A percentile compares a stretch with the other conserved stretches of the same genome.
phyloP scores from a whole-genome alignment of 2,329 filamentous ascomycete genomes.

The Colletotrichum falcatum region DNA sequence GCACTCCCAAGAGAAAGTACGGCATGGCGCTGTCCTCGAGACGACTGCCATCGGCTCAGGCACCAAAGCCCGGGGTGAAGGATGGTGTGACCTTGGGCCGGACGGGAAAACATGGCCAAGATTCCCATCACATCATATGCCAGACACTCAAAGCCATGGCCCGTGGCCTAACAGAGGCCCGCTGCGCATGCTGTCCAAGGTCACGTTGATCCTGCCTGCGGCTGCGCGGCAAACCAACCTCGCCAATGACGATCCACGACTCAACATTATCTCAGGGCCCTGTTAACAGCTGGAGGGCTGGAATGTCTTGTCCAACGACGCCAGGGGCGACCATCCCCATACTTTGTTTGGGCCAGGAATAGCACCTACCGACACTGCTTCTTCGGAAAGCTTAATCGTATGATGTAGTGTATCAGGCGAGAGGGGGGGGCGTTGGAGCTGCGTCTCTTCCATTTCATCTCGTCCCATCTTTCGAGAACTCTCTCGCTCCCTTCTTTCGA shows the following conservation, averaged over 20 bases:
- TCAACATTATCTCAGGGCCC: not conserved
- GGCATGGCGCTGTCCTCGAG: not conserved
- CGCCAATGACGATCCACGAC: not conserved
- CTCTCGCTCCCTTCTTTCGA: conserved; percentile 25
- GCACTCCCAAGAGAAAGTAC: not conserved
- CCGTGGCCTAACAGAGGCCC: not conserved
- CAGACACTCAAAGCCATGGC: not conserved
- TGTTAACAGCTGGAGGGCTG: not conserved
- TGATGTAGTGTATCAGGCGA: conserved; percentile 19
- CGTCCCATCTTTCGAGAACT: conserved; percentile 34
- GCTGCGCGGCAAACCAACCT: not conserved
- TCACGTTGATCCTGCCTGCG: not conserved
- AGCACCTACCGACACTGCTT: not conserved
- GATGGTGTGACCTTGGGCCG: not conserved
- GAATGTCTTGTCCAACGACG: no score
- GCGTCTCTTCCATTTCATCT: conserved; percentile 12
- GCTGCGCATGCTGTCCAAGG: not conserved
- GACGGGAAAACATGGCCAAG: no score
- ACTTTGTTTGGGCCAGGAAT: not conserved
- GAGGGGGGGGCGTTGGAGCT: not conserved
- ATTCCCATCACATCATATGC: not conserved
- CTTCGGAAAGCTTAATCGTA: not conserved
- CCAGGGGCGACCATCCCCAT: not conserved
- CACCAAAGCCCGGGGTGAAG: not conserved
- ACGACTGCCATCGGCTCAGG: not conserved